Conservation (phyloP, 2,329 filamentous ascomycete genomes). For the Chrysoporthe puriensis region DNA sequence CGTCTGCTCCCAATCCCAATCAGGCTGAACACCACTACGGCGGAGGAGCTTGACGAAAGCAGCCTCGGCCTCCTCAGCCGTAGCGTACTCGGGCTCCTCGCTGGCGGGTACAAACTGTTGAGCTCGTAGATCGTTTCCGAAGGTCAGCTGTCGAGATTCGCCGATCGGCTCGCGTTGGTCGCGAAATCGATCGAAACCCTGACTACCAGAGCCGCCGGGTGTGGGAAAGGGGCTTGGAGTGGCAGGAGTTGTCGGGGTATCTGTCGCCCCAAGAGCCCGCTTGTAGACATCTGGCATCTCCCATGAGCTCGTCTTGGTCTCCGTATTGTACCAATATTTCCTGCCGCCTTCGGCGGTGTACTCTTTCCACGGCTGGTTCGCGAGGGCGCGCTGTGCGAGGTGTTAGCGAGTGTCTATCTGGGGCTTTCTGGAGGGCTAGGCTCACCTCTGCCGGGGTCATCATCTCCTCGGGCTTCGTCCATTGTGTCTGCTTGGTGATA, state of each 20-base stretch:
- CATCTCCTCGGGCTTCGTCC: conserved; percentile 90
- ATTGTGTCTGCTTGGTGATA: conserved; percentile 84
- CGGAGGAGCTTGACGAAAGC: conserved; percentile 91
- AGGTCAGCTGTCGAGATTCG: conserved; percentile 62
- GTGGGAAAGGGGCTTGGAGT: conserved; percentile 48
- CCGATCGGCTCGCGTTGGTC: conserved; percentile 42
- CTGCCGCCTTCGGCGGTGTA: conserved; percentile 84
- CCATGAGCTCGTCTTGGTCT: conserved; percentile 93
- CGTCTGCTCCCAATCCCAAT: conserved; percentile 92
- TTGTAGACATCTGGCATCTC: conserved; percentile 87
- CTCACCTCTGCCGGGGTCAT: conserved; percentile 81
- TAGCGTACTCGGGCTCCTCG: conserved; percentile 78
- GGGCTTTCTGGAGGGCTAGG: conserved; percentile 6
- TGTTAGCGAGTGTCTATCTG: conserved; percentile 28
- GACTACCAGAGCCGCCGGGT: conserved; percentile 43
- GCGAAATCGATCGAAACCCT: conserved; percentile 33
- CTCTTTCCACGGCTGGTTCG: conserved; percentile 89
- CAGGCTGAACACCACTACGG: conserved; percentile 81
- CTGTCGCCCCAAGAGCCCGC: conserved; percentile 67
- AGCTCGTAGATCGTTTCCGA: conserved; percentile 58
- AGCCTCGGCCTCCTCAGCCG: conserved; percentile 84
- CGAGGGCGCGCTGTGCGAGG: conserved; percentile 68
- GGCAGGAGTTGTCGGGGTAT: conserved; percentile 47
- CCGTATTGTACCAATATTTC: conserved; percentile 94
- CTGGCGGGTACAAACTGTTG: conserved; percentile 65